Evolutionary conservation across 78 protist genomes (phyloP).

Genomic region (Paratrimastix pyriformis): DNA sequence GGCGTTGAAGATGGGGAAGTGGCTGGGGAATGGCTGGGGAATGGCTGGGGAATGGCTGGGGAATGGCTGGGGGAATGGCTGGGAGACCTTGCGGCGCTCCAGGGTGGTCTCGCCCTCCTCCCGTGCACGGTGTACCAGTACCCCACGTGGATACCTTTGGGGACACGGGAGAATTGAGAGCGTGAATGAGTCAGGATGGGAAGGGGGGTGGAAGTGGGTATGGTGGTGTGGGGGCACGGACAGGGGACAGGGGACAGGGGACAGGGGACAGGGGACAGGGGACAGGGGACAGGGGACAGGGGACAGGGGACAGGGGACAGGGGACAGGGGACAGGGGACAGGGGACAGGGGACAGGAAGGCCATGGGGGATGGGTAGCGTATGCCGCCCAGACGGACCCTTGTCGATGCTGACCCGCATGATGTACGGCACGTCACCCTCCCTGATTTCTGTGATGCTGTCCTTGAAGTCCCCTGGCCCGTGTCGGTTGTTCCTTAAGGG

Average conservation of each 20-base stretch:
- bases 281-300: background rate
- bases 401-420: slow-evolving; percentile 83
- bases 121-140: slow-evolving; percentile 16
- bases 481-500: background rate
- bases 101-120: background rate
- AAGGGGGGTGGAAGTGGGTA: background rate
- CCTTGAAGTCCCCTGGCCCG: slow-evolving; percentile 5
- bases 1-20: no score
- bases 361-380: background rate
- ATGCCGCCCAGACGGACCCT: background rate
- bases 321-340: background rate
- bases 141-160: slow-evolving; percentile 37
- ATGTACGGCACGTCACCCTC: slow-evolving; percentile 95
- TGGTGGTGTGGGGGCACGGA: background rate
- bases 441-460: slow-evolving; percentile 56
- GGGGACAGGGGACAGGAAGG: background rate
- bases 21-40: background rate
- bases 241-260: background rate
- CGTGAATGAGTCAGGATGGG: background rate
- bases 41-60: background rate
- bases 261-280: background rate
- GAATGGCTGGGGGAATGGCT: background rate
- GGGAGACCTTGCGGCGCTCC: background rate
- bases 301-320: background rate
- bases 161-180: background rate